A percentile compares a stretch with the other conserved stretches of the same genome.
These are phyloP conservation scores for Fusarium sp. DNA, from an alignment of 2,329 filamentous ascomycete genomes.

Conservation along the genomic window DNA sequence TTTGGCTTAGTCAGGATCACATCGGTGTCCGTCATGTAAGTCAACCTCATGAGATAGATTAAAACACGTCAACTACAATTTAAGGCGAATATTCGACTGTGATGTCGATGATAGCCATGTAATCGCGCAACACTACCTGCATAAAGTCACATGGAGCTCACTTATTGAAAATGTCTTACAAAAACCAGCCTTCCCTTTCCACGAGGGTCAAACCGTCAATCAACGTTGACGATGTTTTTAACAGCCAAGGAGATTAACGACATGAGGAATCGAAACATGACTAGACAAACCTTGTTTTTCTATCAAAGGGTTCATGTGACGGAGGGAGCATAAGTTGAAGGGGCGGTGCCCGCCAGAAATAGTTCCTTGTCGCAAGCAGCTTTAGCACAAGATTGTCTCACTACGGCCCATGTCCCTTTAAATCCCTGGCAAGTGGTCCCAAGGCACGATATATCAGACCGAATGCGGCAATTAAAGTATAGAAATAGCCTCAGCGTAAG, in stretches of 20 bases:
- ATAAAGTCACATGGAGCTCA: background rate
- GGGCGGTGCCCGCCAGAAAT: constrained; percentile 37
- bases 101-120: background rate
- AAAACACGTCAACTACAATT: constrained; percentile 11
- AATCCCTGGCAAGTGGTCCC: constrained; percentile 27
- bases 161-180: constrained; percentile 38
- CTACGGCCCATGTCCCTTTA: constrained; percentile 27
- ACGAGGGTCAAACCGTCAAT: background rate
- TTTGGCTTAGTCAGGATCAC: constrained; percentile 37
- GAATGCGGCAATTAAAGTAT: constrained; percentile 27
- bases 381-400: constrained; percentile 37
- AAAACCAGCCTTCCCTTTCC: constrained; percentile 27
- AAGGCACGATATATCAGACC: constrained; percentile 10
- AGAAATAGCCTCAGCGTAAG: background rate
- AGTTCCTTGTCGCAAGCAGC: constrained; percentile 30
- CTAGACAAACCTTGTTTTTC: constrained; percentile 1
- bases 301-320: constrained; percentile 16
- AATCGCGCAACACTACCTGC: background rate
- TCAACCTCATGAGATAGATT: constrained; percentile 3
- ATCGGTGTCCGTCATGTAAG: constrained; percentile 23
- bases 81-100: background rate
- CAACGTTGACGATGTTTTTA: constrained; percentile 24
- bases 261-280: constrained; percentile 22
- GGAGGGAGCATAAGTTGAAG: constrained; percentile 33
- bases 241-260: constrained; percentile 10